phyloP scores from a whole-genome alignment of 129 eudicot species.

The Lactuca sativa region DNA sequence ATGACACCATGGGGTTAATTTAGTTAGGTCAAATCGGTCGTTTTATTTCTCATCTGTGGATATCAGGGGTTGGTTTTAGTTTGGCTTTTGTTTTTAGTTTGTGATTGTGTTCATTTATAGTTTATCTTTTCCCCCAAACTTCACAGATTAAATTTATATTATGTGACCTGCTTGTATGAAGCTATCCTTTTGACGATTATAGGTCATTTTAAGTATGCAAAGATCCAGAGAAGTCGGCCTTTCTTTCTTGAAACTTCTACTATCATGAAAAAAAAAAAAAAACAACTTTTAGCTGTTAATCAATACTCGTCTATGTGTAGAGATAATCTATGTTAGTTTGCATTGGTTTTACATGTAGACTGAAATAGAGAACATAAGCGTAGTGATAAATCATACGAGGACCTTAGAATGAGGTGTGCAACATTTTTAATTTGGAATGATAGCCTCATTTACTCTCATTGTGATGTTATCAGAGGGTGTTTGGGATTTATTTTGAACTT shows the following conservation, averaged over 20 bases:
- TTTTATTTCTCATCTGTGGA: background rate
- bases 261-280: too few species aligned
- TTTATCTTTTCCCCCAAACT: background rate
- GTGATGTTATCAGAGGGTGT: too few species aligned
- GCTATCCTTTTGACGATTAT: background rate
- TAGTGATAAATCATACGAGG: background rate
- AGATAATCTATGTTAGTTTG: too few species aligned
- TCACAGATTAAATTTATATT: background rate
- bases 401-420: background rate
- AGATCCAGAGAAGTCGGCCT: background rate
- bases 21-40: background rate
- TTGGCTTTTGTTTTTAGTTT: background rate
- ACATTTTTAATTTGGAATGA: slow-evolving; percentile 4
- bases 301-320: too few species aligned
- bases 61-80: background rate
- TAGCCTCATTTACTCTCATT: slow-evolving; percentile 9
- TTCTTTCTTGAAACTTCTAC: background rate
- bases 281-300: too few species aligned
- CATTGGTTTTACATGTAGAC: too few species aligned
- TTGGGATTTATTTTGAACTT: too few species aligned
- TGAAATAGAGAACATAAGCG: too few species aligned
- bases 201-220: background rate
- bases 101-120: background rate
- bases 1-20: background rate
- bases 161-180: background rate